Base-by-base conservation (phyloP, 345 rosid species). In the Carallia pectinifolia region DNA sequence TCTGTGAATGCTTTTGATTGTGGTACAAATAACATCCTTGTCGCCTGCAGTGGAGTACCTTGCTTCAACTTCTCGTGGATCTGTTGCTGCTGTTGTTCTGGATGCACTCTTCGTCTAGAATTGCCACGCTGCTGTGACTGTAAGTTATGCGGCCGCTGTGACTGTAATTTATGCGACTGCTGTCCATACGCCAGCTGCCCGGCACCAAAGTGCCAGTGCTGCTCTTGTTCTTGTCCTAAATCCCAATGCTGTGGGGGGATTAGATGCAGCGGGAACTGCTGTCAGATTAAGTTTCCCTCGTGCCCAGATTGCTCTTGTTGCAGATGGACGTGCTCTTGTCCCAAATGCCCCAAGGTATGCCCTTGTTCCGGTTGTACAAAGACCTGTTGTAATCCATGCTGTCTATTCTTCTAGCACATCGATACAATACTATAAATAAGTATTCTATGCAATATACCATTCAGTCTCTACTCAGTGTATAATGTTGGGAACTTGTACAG, bases 71-170 rank as follows among this genome's bases (percentile, higher is more conserved):
- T 88, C 61, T 85, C 86, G 15, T 88, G 90, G 89, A 81, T 89
- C 56, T 89, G 91, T 68, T 89, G 97, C 73, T 84, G 92, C 87
- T 88, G 89, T 68, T 78, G 47, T 76, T 83, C 97, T 53, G 73
- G 67, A 37, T 85, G 90, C 71, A 84, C 88, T 8, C 77, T 81
- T 75, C 74, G 70, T 71, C 68, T 73, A 6, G 73, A 74, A 75
- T 72, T 80, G 71, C 90, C 97, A 0, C 71, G 75, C 54, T 74
- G 83, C 53, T 81, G 48, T 75, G 80, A 50, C 67, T 74, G 82
- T 58, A 13, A 30, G 44, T 60, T 74, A 4, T 73, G 23, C 23
- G 23, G 23, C 23, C 23, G 23, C 23, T 23, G 23, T 23, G 23
- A 23, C 23, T 23, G 23, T 23, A 23, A 23, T 23, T 23, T 23